These are phyloP conservation scores for Penicillium paradoxum DNA, from an alignment of 495 filamentous ascomycete genomes.

Conservation along the genomic window DNA sequence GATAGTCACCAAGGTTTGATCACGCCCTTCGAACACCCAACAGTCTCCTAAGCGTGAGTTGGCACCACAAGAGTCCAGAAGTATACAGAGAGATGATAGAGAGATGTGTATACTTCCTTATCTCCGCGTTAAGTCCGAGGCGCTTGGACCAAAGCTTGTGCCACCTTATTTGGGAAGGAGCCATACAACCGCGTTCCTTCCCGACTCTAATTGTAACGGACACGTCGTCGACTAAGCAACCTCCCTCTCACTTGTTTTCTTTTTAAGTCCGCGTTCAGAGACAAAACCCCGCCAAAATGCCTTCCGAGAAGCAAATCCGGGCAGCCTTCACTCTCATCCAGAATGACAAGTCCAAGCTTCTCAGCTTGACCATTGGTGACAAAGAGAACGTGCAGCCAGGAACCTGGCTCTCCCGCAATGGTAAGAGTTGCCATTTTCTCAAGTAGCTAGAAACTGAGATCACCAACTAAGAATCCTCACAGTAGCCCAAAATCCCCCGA, in stretches of 20 bases:
- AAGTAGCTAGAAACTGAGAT: neutral
- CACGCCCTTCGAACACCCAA: too few species aligned
- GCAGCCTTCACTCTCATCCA: constrained; percentile 29
- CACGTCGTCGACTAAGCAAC: neutral
- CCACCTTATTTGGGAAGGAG: neutral
- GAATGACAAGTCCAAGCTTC: constrained; percentile 29
- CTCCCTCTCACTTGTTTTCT: neutral
- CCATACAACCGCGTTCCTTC: neutral
- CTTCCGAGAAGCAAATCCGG: constrained; percentile 25
- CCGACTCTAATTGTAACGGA: neutral
- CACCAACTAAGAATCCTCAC: neutral
- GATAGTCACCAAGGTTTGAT: too few species aligned
- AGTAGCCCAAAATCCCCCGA: constrained; percentile 31
- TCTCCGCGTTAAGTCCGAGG: constrained; percentile 2
- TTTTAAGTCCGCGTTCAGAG: too few species aligned
- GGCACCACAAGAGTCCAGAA: too few species aligned
- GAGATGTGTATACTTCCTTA: neutral
- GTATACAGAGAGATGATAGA: neutral
- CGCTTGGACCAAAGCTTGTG: neutral
- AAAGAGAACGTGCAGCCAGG: constrained; percentile 28
- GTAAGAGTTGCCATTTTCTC: constrained; percentile 21
- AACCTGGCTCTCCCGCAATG: constrained; percentile 25
- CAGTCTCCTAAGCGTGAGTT: too few species aligned
- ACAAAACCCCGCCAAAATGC: constrained; percentile 20
- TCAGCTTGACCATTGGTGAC: constrained; percentile 25